Conservation (phyloP, 2,329 filamentous ascomycete genomes). For the Neobulgaria alba region DNA sequence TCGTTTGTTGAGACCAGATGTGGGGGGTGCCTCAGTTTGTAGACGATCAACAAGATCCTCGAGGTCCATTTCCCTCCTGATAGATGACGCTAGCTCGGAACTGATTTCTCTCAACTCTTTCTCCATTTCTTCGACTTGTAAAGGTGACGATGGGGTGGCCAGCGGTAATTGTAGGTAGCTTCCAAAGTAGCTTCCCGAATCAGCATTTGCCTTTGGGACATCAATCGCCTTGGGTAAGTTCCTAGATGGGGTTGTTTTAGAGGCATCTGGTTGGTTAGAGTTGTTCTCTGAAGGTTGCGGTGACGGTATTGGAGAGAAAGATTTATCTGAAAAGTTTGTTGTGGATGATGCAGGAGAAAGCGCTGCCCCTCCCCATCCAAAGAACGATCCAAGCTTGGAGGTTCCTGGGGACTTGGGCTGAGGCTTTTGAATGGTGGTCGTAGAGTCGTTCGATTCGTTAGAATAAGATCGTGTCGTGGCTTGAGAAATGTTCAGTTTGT, state of each 20-base stretch:
- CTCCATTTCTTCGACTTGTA: slow-evolving; percentile 78
- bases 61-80: slow-evolving; percentile 89
- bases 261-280: slow-evolving; percentile 22
- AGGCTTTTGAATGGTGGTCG: slow-evolving; percentile 20
- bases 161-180: slow-evolving; percentile 25
- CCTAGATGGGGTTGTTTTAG: slow-evolving; percentile 13
- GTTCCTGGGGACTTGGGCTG: slow-evolving; percentile 40
- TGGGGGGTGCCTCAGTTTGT: slow-evolving; percentile 63
- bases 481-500: slow-evolving; percentile 19
- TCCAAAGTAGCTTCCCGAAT: slow-evolving; percentile 31
- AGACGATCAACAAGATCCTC: slow-evolving; percentile 88
- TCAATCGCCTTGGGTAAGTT: slow-evolving; percentile 32
- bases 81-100: slow-evolving; percentile 83
- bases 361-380: slow-evolving; percentile 52
- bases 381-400: slow-evolving; percentile 54
- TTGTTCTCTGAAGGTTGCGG: slow-evolving; percentile 36
- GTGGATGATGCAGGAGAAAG: slow-evolving; percentile 49
- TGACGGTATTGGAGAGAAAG: slow-evolving; percentile 49
- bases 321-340: slow-evolving; percentile 51
- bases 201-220: slow-evolving; percentile 30
- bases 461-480: slow-evolving; percentile 18
- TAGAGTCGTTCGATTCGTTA: slow-evolving; percentile 23
- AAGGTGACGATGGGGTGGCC: slow-evolving; percentile 33
- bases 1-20: slow-evolving; percentile 48
- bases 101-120: slow-evolving; percentile 91